Evolutionary conservation across 2,329 filamentous ascomycete species (phyloP).

Genomic region (Diaporthe australafricana): DNA sequence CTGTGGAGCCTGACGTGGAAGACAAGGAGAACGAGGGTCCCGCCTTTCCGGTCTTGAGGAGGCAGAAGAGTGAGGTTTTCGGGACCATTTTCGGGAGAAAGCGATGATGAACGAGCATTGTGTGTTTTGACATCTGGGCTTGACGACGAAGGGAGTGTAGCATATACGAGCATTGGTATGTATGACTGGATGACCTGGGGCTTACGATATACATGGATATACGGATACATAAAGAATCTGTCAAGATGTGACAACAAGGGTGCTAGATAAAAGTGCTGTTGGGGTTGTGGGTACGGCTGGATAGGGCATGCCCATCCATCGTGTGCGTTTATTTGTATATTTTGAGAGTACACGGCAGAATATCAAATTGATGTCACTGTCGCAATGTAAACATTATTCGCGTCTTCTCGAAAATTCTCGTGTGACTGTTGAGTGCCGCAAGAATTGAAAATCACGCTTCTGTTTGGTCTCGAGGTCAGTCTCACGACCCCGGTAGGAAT

Average conservation of each 20-base stretch:
- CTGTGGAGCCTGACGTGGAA: not conserved
- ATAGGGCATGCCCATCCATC: not conserved
- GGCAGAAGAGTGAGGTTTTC: constrained; percentile 34
- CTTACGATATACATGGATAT: not conserved
- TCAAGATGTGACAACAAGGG: not conserved
- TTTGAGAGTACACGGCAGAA: not conserved
- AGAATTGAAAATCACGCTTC: no score
- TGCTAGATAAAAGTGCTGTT: not conserved
- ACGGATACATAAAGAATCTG: not conserved
- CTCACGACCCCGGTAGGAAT: no score
- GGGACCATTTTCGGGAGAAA: constrained; percentile 29
- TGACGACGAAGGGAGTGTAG: not conserved
- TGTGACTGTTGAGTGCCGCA: no score
- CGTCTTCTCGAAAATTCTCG: not conserved
- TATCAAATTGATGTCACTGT: not conserved
- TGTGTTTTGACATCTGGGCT: not conserved
- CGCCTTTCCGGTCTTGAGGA: not conserved
- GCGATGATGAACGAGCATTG: not conserved
- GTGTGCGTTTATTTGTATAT: constrained; percentile 2
- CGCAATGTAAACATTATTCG: no score
- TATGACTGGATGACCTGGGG: constrained; percentile 26
- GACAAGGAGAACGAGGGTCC: not conserved
- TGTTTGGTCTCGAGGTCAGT: not conserved
- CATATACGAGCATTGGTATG: constrained; percentile 20
- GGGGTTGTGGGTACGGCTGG: not conserved